Evolutionary conservation across 1,139 yeast species (phyloP).

Genomic region (Chernovozyma sophiae-reginae): DNA sequence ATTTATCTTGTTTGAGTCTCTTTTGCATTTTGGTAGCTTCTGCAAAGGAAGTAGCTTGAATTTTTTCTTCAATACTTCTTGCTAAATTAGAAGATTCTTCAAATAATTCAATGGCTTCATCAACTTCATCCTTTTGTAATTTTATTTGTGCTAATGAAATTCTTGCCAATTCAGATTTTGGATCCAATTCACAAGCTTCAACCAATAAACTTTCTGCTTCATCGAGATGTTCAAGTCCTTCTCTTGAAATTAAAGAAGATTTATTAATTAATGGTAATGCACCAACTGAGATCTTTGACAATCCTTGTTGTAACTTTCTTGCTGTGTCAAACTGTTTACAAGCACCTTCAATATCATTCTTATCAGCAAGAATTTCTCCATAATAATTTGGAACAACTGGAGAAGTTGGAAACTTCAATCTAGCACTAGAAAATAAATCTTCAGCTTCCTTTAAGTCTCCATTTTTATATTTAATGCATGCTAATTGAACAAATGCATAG

Average conservation of each 20-base stretch:
- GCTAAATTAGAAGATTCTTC: constrained; percentile 80
- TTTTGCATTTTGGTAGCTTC: constrained; percentile 87
- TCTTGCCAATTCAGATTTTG: constrained; percentile 84
- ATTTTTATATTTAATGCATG: constrained; percentile 85
- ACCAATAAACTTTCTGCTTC: constrained; percentile 67
- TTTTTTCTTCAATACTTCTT: constrained; percentile 80
- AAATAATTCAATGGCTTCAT: constrained; percentile 76
- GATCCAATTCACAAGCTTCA: constrained; percentile 79
- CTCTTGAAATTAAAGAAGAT: constrained; percentile 69
- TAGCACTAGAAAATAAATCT: constrained; percentile 68
- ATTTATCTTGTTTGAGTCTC: constrained; percentile 64
- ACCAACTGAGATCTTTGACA: constrained; percentile 63
- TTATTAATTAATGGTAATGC: constrained; percentile 89
- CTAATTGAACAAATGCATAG: constrained; percentile 86
- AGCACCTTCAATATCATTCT: constrained; percentile 69
- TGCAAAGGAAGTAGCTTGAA: constrained; percentile 88
- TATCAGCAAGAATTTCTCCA: constrained; percentile 89
- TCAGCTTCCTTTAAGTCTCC: constrained; percentile 61
- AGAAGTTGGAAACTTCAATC: constrained; percentile 73
- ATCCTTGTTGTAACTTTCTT: constrained; percentile 71
- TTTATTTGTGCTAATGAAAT: constrained; percentile 87
- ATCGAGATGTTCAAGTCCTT: constrained; percentile 48
- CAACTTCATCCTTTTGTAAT: constrained; percentile 76
- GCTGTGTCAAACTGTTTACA: constrained; percentile 84
- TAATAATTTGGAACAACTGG: constrained; percentile 94